A percentile compares a stretch with the other conserved stretches of the same genome.
Conservation (phyloP, 2,329 filamentous ascomycete species). For the Phyllosticta ampelicida region DNA sequence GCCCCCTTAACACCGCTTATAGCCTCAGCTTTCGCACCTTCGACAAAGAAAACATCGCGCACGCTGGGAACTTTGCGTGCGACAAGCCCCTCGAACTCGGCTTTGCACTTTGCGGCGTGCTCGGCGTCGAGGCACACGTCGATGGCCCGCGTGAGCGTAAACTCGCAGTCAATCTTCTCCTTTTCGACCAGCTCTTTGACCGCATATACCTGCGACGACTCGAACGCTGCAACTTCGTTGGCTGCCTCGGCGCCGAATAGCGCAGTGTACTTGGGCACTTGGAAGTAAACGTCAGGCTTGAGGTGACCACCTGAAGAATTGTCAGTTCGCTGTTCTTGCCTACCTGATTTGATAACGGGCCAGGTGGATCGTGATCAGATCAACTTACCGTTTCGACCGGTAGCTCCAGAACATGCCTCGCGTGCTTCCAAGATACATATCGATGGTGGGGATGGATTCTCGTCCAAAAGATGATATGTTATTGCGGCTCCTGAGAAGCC, state of each 20-base stretch:
- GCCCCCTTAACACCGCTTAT: slow-evolving; percentile 17
- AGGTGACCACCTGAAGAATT: slow-evolving; percentile 3
- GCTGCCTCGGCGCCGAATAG: slow-evolving; percentile 8
- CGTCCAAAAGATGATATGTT: slow-evolving; percentile 20
- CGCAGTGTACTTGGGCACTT: slow-evolving; percentile 14
- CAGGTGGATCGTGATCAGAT: background rate
- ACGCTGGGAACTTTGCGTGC: slow-evolving; percentile 10
- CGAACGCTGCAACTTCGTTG: slow-evolving; percentile 14
- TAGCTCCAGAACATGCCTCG: slow-evolving; percentile 18
- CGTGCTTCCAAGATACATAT: slow-evolving; percentile 19
- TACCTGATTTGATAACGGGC: background rate
- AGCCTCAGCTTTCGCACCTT: slow-evolving; percentile 11
- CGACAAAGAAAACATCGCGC: slow-evolving; percentile 15
- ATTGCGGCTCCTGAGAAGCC: slow-evolving; percentile 25
- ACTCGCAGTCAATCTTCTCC: slow-evolving; percentile 17
- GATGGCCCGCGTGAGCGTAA: slow-evolving; percentile 16
- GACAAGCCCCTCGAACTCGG: slow-evolving; percentile 8
- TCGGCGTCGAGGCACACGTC: slow-evolving; percentile 10
- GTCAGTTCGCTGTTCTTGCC: background rate
- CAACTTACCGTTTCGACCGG: slow-evolving; percentile 22
- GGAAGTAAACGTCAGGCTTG: slow-evolving; percentile 27
- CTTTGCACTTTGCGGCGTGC: slow-evolving; percentile 11
- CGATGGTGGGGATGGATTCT: slow-evolving; percentile 8
- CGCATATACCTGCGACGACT: slow-evolving; percentile 9
- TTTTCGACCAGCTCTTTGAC: slow-evolving; percentile 16